Evolutionary conservation across 1,284 basidiomycete genomes (phyloP).

Genomic region (Vanrija sp.): DNA sequence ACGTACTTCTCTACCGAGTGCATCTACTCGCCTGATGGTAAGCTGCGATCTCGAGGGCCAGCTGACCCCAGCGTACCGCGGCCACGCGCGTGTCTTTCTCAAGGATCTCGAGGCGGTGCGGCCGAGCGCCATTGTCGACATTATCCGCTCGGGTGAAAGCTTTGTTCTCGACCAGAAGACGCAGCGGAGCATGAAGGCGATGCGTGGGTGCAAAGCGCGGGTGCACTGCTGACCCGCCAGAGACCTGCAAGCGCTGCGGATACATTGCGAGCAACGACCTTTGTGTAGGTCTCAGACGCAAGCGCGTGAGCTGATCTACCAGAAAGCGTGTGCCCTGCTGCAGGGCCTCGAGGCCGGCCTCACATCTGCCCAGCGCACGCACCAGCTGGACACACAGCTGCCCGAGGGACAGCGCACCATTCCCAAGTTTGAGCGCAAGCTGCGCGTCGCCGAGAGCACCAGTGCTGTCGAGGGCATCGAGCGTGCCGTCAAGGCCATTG

Average conservation of each 20-base stretch:
- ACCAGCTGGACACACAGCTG: slow-evolving; percentile 53
- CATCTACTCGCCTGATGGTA: slow-evolving; percentile 88
- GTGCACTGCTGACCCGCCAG: slow-evolving; percentile 51
- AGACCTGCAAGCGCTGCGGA: slow-evolving; percentile 81
- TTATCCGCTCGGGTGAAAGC: slow-evolving; percentile 91
- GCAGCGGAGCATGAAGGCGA: slow-evolving; percentile 67
- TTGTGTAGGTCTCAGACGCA: slow-evolving; percentile 52
- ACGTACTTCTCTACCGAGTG: slow-evolving; percentile 99
- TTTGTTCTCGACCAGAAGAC: slow-evolving; percentile 76
- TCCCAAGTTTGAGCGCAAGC: slow-evolving; percentile 43
- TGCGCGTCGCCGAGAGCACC: slow-evolving; percentile 7
- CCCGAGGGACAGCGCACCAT: slow-evolving; percentile 46
- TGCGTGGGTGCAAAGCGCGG: slow-evolving; percentile 58
- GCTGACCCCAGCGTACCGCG: slow-evolving; percentile 70
- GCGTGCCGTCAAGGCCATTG: slow-evolving; percentile 30
- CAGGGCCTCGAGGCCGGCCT: slow-evolving; percentile 86
- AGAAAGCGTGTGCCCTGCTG: slow-evolving; percentile 82
- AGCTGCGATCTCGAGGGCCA: slow-evolving; percentile 2
- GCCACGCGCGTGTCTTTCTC: slow-evolving; percentile 87
- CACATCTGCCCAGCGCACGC: slow-evolving; percentile 48
- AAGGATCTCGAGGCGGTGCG: slow-evolving; percentile 93
- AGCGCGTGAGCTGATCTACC: slow-evolving; percentile 2
- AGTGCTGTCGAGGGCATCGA: slow-evolving; percentile 35
- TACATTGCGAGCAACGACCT: slow-evolving; percentile 89
- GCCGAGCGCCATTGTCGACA: slow-evolving; percentile 93